These are phyloP conservation scores for Wickerhamiella kurtzmanii DNA, from an alignment of 805 yeast genomes.

Conservation along the genomic window DNA sequence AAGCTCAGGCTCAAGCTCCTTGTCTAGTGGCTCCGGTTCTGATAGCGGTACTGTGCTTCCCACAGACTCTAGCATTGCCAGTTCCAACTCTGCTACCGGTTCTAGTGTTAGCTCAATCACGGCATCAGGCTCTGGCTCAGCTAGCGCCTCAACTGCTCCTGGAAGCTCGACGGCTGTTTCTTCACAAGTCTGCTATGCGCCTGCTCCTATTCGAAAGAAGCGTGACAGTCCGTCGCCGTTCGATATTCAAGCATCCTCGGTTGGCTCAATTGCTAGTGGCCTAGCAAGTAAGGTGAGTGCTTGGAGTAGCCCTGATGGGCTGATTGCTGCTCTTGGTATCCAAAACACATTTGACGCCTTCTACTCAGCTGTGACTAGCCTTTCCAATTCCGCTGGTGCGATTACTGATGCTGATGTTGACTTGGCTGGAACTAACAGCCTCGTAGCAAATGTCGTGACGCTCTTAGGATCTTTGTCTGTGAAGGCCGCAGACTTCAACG, in stretches of 20 bases:
- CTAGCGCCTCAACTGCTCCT: background rate
- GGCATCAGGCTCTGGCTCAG: background rate
- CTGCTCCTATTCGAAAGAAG: background rate
- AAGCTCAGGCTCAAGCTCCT: background rate
- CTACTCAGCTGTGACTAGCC: constrained; percentile 9
- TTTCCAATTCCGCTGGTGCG: constrained; percentile 5
- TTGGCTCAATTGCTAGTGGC: background rate
- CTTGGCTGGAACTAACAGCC: constrained; percentile 7
- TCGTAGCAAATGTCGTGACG: constrained; percentile 10
- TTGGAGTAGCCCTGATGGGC: constrained; percentile 1
- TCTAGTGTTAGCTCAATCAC: background rate
- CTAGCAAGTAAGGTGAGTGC: background rate
- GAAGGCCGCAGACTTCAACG: constrained; percentile 18
- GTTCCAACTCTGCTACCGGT: background rate
- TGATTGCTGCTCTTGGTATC: background rate
- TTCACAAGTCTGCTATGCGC: background rate
- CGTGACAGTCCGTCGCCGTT: constrained; percentile 7
- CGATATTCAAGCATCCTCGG: constrained; percentile 6
- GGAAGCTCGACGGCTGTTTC: no score
- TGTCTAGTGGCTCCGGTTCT: background rate
- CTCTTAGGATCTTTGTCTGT: constrained; percentile 14
- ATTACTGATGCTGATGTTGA: constrained; percentile 9
- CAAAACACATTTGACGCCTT: constrained; percentile 6
- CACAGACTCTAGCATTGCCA: background rate
- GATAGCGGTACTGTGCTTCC: background rate